These are phyloP conservation scores for Podila epigama DNA, from an alignment of 192 early-diverging fungal genomes.

Conservation along the genomic window DNA sequence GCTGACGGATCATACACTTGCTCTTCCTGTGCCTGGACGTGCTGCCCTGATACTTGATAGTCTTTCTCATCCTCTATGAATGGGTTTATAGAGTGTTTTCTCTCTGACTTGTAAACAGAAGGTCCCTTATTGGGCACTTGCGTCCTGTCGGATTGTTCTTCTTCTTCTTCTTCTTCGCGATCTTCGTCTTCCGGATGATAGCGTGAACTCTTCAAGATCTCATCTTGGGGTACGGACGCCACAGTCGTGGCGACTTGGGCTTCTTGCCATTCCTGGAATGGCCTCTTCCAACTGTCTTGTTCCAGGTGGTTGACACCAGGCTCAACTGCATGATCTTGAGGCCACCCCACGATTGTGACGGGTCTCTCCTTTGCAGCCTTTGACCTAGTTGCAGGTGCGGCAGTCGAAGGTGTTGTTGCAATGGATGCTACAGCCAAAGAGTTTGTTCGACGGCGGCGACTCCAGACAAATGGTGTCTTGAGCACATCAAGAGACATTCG, in stretches of 20 bases:
- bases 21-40: neutral
- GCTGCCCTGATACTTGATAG: neutral
- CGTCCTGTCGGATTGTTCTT: neutral
- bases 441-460: constrained; percentile 13
- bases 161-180: neutral
- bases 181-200: constrained; percentile 10
- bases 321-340: neutral
- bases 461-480: constrained; percentile 24
- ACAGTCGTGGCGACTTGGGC: too few relatives aligned
- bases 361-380: neutral
- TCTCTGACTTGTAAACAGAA: neutral
- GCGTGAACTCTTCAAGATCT: constrained; percentile 17
- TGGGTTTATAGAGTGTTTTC: neutral
- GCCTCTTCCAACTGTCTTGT: neutral
- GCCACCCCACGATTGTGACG: neutral
- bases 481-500: constrained; percentile 30
- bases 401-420: neutral
- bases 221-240: neutral
- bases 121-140: neutral
- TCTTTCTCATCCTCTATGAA: neutral
- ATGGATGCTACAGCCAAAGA: constrained; percentile 3
- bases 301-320: neutral
- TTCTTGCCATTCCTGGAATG: neutral
- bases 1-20: too few relatives aligned
- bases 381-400: neutral